Evolutionary conservation across 805 yeast genomes (phyloP), one percentile per base, ranked within the genome.

Genomic region (Metschnikowia vanudenii): DNA sequence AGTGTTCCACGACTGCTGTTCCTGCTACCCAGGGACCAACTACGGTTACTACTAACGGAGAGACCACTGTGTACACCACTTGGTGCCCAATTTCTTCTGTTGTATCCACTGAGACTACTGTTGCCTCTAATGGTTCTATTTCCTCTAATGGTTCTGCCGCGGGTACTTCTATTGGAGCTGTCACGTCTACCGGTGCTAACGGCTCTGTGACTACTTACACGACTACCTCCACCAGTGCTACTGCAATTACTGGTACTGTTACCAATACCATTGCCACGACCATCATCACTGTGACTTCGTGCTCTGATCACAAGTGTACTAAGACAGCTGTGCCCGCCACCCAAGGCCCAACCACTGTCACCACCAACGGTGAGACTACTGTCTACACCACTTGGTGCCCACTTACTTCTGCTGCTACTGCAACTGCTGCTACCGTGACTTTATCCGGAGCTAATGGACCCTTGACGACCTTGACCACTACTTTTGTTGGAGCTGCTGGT

Each of bases 351-450:
- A 41, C 56, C 37, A 55, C 69, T 28, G 51, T 55, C 32, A 60
- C 64, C 33, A 47, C 48, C 16, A 54, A 43, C 39, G 61, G 53
- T 29, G 46, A 32, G 30, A 46, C 20, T 29, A 61, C 62, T 16
- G 51, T 46, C 17, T 55, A 50, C 52, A 66, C 74, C 51, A 68
- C 74, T 29, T 68, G 59, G 61, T 65, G 71, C 49, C 74, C 74
- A 47, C 51, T 63, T 22, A 41, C 33, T 17, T 13, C 49, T 20
- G 56, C 55, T 47, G 60, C 67, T 39, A 56, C 67, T 52, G 62
- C 43, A 7, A 44, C 47, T 32, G 8, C 24, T 4, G 24, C 50
- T 39, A 37, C 49, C 31, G 51, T 56, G 35, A 11, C 59, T n/a
- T 17, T 58, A 33, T 42, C 50, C 36, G 45, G 44, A 22, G 39